Evolutionary conservation across 2,329 filamentous ascomycete species (phyloP).

Genomic region (Trichoderma lentiforme): DNA sequence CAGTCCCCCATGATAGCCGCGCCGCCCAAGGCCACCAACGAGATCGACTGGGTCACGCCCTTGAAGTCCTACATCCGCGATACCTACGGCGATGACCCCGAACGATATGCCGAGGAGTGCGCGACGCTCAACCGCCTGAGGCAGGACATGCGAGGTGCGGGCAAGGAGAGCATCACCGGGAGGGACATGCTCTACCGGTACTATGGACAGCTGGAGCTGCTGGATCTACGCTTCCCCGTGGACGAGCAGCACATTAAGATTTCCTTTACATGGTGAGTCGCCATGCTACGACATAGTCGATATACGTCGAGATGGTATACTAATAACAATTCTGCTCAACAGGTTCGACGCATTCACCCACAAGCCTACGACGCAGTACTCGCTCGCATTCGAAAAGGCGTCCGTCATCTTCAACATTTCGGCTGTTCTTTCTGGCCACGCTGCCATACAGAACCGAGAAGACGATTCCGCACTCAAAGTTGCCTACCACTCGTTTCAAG

Average conservation of each 20-base stretch:
- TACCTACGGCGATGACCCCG: conserved; percentile 94
- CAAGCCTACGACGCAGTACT: conserved; percentile 95
- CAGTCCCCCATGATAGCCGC: conserved; percentile 93
- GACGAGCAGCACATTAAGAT: conserved; percentile 99
- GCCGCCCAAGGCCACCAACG: conserved; percentile 90
- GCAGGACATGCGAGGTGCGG: conserved; percentile 97
- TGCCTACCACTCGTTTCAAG: conserved; percentile 97
- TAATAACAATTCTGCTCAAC: conserved; percentile 15
- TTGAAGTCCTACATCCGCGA: conserved; percentile 91
- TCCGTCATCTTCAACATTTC: conserved; percentile 99
- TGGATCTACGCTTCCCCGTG: conserved; percentile 92
- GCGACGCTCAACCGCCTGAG: conserved; percentile 87
- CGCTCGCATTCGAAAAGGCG: conserved; percentile 94
- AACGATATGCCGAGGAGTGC: conserved; percentile 94
- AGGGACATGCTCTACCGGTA: conserved; percentile 93
- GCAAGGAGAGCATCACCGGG: conserved; percentile 92
- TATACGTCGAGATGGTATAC: conserved; percentile 13
- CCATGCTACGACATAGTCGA: not conserved
- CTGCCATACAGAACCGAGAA: conserved; percentile 84
- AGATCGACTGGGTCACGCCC: conserved; percentile 95
- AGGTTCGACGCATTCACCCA: conserved; percentile 99
- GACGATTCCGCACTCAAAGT: conserved; percentile 94
- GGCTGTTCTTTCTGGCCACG: conserved; percentile 92
- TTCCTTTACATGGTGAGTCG: conserved; percentile 83
- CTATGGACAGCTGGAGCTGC: conserved; percentile 91